phyloP scores from a whole-genome alignment of 2,329 filamentous ascomycete genomes.

The Diaporthe sp. region DNA sequence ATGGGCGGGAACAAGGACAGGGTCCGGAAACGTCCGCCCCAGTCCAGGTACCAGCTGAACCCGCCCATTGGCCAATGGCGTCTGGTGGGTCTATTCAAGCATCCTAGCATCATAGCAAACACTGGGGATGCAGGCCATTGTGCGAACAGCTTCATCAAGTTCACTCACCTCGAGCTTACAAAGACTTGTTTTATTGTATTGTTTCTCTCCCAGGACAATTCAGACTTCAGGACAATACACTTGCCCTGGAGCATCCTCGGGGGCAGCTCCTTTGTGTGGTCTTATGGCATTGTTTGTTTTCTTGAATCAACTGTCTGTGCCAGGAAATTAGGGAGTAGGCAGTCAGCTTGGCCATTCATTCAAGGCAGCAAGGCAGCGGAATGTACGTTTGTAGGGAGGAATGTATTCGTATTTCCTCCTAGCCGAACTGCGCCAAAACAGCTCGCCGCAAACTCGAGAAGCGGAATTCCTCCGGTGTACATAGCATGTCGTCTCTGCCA shows the following conservation, averaged over 20 bases:
- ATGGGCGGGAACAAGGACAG: constrained; percentile 9
- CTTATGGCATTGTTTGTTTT: neutral
- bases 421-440: neutral
- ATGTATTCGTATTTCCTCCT: neutral
- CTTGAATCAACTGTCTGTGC: neutral
- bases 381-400: neutral
- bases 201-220: neutral
- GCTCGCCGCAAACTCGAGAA: neutral
- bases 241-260: neutral
- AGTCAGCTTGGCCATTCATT: neutral
- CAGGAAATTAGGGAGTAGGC: neutral
- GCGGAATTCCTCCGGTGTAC: neutral
- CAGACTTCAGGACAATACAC: neutral
- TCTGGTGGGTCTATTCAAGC: neutral
- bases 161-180: neutral
- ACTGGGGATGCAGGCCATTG: neutral
- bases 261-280: neutral
- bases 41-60: neutral
- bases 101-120: neutral
- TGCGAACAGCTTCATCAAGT: neutral
- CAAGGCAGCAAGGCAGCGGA: neutral
- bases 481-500: neutral
- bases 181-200: no score
- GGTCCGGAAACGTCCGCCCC: neutral
- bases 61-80: constrained; percentile 24